These are phyloP conservation scores for Termitomyces sp. DNA, from an alignment of 768 basidiomycete species.

Conservation along the genomic window DNA sequence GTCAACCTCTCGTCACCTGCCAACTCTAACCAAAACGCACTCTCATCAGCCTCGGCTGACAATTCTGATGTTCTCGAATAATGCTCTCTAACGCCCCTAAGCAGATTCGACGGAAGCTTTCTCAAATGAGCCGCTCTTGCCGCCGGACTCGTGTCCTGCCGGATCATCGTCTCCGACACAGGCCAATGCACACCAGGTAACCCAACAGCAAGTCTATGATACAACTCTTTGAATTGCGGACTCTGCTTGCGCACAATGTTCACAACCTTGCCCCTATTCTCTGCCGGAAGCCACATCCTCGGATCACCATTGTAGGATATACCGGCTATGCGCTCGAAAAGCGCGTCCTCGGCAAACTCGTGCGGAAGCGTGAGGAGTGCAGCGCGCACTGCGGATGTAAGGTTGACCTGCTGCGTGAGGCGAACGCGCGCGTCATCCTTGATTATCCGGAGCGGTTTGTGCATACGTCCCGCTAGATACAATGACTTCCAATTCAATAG, in stretches of 20 bases:
- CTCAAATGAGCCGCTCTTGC: slow-evolving; percentile 71
- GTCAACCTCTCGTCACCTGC: slow-evolving; percentile 62
- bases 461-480: slow-evolving; percentile 94
- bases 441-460: slow-evolving; percentile 94
- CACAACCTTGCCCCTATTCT: slow-evolving; percentile 90
- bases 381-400: slow-evolving; percentile 86
- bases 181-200: slow-evolving; percentile 82
- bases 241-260: slow-evolving; percentile 88
- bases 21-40: slow-evolving; percentile 69
- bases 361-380: slow-evolving; percentile 83
- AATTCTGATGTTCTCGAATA: slow-evolving; percentile 36
- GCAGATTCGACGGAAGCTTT: slow-evolving; percentile 73
- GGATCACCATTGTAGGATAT: slow-evolving; percentile 90
- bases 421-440: slow-evolving; percentile 90
- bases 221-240: slow-evolving; percentile 83
- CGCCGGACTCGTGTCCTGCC: slow-evolving; percentile 72
- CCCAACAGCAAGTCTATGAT: slow-evolving; percentile 73
- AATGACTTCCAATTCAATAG: slow-evolving; percentile 90
- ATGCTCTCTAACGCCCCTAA: slow-evolving; percentile 49
- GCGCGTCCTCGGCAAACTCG: slow-evolving; percentile 74
- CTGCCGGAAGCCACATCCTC: slow-evolving; percentile 90
- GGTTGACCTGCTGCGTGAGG: slow-evolving; percentile 90
- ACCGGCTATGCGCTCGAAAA: slow-evolving; percentile 83
- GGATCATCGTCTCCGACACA: slow-evolving; percentile 41
- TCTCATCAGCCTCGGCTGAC: slow-evolving; percentile 60